phyloP scores from a whole-genome alignment of 805 yeast species.

The Starmerella bombicola region DNA sequence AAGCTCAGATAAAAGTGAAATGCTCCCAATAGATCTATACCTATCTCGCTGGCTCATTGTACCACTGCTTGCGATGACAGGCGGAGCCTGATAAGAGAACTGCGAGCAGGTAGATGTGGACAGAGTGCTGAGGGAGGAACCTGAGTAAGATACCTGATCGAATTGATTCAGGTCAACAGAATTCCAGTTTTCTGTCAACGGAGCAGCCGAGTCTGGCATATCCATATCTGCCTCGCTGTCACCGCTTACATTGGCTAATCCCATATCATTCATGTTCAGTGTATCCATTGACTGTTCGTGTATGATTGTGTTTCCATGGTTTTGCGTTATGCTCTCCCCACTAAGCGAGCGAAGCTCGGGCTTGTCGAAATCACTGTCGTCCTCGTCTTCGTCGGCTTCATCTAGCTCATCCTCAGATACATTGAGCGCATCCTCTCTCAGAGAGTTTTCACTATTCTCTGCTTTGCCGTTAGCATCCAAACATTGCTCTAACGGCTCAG shows the following conservation, averaged over 20 bases:
- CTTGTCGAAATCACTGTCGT: not conserved
- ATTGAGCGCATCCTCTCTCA: not conserved
- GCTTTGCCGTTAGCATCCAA: too few species aligned
- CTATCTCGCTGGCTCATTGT: not conserved
- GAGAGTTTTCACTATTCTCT: not conserved
- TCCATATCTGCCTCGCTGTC: conserved; percentile 11
- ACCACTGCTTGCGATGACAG: not conserved
- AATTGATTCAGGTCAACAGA: conserved; percentile 9
- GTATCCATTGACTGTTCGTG: conserved; percentile 16
- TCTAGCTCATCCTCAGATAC: not conserved
- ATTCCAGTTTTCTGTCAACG: conserved; percentile 7
- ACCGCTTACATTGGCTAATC: conserved; percentile 13
- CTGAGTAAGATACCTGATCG: conserved; percentile 14
- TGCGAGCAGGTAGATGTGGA: conserved; percentile 12
- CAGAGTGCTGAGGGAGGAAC: conserved; percentile 17
- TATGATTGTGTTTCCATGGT: conserved; percentile 1
- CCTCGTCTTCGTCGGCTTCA: not conserved
- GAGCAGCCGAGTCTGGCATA: not conserved
- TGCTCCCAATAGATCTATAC: conserved; percentile 3
- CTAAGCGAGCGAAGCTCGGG: not conserved
- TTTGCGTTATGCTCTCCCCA: not conserved
- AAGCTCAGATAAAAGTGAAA: conserved; percentile 23
- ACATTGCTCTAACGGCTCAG: too few species aligned
- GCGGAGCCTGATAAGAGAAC: conserved; percentile 5
- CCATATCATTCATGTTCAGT: conserved; percentile 13